Evolutionary conservation across 2,329 filamentous ascomycete species (phyloP).

Genomic region (Penicillium psychrosexuale): DNA sequence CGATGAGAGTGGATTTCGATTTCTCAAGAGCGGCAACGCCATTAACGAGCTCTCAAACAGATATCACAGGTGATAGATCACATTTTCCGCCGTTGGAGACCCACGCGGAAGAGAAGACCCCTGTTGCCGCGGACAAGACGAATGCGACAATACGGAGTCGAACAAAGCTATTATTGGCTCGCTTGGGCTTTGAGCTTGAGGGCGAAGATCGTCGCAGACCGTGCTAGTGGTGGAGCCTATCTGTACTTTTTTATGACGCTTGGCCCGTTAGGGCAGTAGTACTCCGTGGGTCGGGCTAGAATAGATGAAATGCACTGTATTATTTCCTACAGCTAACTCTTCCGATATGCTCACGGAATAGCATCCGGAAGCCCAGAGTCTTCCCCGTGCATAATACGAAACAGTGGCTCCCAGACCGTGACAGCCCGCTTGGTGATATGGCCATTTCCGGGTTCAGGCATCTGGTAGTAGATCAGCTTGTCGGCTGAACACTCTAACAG

Average conservation of each 20-base stretch:
- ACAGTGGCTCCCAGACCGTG: slow-evolving; percentile 51
- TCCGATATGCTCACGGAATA: slow-evolving; percentile 23
- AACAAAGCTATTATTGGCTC: neutral
- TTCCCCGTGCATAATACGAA: slow-evolving; percentile 47
- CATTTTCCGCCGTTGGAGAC: neutral
- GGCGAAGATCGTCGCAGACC: neutral
- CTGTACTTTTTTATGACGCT: slow-evolving; percentile 1
- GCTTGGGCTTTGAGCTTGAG: neutral
- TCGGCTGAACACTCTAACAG: slow-evolving; percentile 47
- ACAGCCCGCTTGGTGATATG: slow-evolving; percentile 42
- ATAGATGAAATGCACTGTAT: too few species aligned
- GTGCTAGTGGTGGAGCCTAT: neutral
- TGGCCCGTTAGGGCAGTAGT: neutral
- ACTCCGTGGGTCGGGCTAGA: neutral
- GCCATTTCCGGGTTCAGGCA: slow-evolving; percentile 43
- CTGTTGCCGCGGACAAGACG: neutral
- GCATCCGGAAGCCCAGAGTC: slow-evolving; percentile 42
- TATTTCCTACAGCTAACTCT: too few species aligned
- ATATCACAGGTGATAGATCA: slow-evolving; percentile 1
- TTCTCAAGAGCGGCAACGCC: neutral
- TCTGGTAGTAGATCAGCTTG: slow-evolving; percentile 38
- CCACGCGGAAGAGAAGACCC: neutral
- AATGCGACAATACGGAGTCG: neutral
- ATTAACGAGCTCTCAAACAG: neutral
- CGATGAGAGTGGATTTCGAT: neutral